These are phyloP conservation scores for Arabidopsis thaliana DNA, from an alignment of 345 rosid species.

Conservation along the genomic window TAIR10.1 NC_003070.9:30372501-30373000, in stretches of 20 bases:
- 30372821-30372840: conserved; percentile 11
- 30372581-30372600: conserved; percentile 12
- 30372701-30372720: background rate
- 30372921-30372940: conserved; percentile 8
- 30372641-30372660: conserved; percentile 27
- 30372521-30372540: conserved; percentile 34
- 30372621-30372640: conserved; percentile 23
- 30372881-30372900: conserved; percentile 17
- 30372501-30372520: conserved; percentile 12
- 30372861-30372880: conserved; percentile 7
- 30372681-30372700: background rate
- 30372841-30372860: background rate
- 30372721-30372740: conserved; percentile 3
- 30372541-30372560: conserved; percentile 32
- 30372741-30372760: conserved; percentile 2
- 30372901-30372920: conserved; percentile 6
- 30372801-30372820: background rate
- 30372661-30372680: background rate
- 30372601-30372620: conserved; percentile 11
- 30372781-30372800: conserved; percentile 8
- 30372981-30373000: background rate
- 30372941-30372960: background rate
- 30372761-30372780: background rate
- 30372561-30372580: conserved; percentile 30
- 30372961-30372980: conserved; percentile 3